phyloP scores from a whole-genome alignment of 73 alveolate species.

The Paraurostyla sp. region DNA sequence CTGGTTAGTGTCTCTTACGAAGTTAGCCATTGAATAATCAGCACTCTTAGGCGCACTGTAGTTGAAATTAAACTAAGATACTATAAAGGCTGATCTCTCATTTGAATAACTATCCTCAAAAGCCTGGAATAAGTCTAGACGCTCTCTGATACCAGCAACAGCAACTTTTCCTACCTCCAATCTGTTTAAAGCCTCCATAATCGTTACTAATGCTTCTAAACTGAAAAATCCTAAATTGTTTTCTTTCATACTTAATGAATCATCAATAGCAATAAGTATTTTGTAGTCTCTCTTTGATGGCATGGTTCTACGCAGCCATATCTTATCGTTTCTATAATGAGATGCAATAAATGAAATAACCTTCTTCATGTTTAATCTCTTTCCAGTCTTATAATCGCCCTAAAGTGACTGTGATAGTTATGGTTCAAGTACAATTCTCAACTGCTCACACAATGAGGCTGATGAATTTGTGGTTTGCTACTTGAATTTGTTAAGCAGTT shows the following conservation, averaged over 20 bases:
- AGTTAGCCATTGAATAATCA: conserved; percentile 88
- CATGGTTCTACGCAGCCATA: conserved; percentile 99
- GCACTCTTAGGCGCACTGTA: conserved; percentile 81
- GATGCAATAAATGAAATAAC: conserved; percentile 99
- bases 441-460: conserved; percentile 81
- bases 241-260: conserved; percentile 94
- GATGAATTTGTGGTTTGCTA: conserved; percentile 63
- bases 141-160: conserved; percentile 93
- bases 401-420: conserved; percentile 86
- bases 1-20: conserved; percentile 86
- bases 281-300: conserved; percentile 98
- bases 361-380: conserved; percentile 98
- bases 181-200: conserved; percentile 92
- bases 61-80: conserved; percentile 89
- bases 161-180: conserved; percentile 96
- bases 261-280: conserved; percentile 97
- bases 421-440: conserved; percentile 95
- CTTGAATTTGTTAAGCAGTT: conserved; percentile 44
- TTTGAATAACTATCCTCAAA: conserved; percentile 86
- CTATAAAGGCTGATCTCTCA: conserved; percentile 83
- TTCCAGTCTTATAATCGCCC: conserved; percentile 99
- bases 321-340: conserved; percentile 98
- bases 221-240: conserved; percentile 93
- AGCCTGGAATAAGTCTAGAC: conserved; percentile 88
- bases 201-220: conserved; percentile 87